Percentiles rank a stretch among this genome's conserved stretches.
phyloP scores from a whole-genome alignment of 2,329 filamentous ascomycete species.

The Botrytis squamosa region DNA sequence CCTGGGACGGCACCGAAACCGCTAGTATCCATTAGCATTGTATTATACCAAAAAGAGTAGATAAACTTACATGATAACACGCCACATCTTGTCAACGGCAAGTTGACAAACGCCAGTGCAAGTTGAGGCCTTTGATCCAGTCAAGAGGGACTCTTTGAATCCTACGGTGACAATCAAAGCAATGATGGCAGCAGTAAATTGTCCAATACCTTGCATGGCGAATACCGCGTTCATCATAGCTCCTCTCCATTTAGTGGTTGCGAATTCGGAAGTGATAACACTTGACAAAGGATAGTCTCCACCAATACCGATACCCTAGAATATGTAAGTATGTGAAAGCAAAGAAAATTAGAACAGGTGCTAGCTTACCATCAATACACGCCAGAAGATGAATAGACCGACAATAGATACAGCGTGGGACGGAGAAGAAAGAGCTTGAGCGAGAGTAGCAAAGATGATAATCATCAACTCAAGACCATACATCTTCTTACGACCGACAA shows the following conservation, averaged over 20 bases:
- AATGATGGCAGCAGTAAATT: constrained; percentile 72
- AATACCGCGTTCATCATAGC: constrained; percentile 88
- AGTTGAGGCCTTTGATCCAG: constrained; percentile 49
- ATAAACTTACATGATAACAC: constrained; percentile 57
- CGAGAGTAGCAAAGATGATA: constrained; percentile 76
- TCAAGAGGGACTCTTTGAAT: constrained; percentile 63
- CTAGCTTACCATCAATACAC: constrained; percentile 63
- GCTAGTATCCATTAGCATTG: constrained; percentile 18
- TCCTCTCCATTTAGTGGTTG: constrained; percentile 80
- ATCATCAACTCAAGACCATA: constrained; percentile 78
- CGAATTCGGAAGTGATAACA: constrained; percentile 85
- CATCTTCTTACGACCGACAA: constrained; percentile 73
- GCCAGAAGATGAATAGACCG: constrained; percentile 75
- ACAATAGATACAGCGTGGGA: constrained; percentile 63
- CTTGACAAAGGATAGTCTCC: constrained; percentile 80
- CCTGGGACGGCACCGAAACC: constrained; percentile 79
- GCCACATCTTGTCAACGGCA: constrained; percentile 89
- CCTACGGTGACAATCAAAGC: constrained; percentile 72
- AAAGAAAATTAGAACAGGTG: too few relatives aligned
- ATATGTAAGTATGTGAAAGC: constrained; percentile 38
- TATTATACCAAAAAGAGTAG: not conserved
- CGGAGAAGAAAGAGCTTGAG: constrained; percentile 63
- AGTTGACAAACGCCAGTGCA: constrained; percentile 64
- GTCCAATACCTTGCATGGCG: constrained; percentile 82
- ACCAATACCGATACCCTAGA: constrained; percentile 61